Evolutionary conservation across 306 rosid genomes (phyloP).

Genomic region (Vigna reflexopilosa): DNA sequence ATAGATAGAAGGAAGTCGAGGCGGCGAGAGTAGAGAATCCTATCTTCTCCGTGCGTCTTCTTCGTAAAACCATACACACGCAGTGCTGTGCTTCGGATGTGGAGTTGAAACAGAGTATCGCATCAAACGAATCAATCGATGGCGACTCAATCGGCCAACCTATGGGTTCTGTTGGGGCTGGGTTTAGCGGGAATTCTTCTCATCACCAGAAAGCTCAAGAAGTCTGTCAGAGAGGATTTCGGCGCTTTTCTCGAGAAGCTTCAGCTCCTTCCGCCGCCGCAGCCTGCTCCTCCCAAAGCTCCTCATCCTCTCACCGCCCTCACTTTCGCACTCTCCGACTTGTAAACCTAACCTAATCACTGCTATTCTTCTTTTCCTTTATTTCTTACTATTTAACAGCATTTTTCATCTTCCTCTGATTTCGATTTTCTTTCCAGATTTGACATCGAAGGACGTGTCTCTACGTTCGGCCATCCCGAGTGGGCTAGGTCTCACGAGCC

Average conservation of each 20-base stretch:
- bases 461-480: slow-evolving; percentile 94
- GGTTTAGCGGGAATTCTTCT: slow-evolving; percentile 88
- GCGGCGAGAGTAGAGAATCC: slow-evolving; percentile 25
- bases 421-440: slow-evolving; percentile 55
- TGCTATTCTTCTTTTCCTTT: not conserved
- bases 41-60: not conserved
- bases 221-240: slow-evolving; percentile 70
- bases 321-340: slow-evolving; percentile 86
- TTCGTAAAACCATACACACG: too few species aligned
- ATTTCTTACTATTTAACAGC: not conserved
- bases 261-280: slow-evolving; percentile 89
- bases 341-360: slow-evolving; percentile 46
- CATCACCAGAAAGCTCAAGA: slow-evolving; percentile 72
- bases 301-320: slow-evolving; percentile 91
- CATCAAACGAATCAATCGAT: not conserved
- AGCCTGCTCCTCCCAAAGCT: slow-evolving; percentile 96
- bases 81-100: not conserved
- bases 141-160: slow-evolving; percentile 80
- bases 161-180: slow-evolving; percentile 85
- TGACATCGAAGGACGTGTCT: slow-evolving; percentile 77
- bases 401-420: too few species aligned
- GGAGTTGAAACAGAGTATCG: not conserved
- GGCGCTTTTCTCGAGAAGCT: slow-evolving; percentile 82
- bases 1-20: not conserved
- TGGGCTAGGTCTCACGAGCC: slow-evolving; percentile 84